Evolutionary conservation across 2,329 filamentous ascomycete species (phyloP).

Genomic region (Colletotrichum sp.): DNA sequence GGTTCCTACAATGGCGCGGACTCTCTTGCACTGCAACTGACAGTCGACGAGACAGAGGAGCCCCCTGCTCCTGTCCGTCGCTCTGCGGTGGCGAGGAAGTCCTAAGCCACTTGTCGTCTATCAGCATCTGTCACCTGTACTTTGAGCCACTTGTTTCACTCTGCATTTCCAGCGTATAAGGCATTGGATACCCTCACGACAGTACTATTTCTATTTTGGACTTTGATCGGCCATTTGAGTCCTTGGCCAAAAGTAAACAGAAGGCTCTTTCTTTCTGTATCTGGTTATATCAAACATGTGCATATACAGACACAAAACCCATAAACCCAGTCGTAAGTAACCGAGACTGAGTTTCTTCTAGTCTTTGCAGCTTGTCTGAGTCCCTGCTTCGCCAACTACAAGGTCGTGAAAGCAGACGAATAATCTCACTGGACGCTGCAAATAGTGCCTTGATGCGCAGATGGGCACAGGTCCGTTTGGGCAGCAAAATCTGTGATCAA

Average conservation of each 20-base stretch:
- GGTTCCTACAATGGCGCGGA: constrained; percentile 4
- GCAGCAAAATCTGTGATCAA: neutral
- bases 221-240: neutral
- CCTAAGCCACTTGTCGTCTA: neutral
- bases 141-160: neutral
- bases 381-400: neutral
- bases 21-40: constrained; percentile 12
- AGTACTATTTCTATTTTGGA: neutral
- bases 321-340: neutral
- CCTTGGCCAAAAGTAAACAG: neutral
- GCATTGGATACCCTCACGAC: neutral
- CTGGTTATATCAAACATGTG: neutral
- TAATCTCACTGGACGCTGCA: neutral
- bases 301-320: neutral
- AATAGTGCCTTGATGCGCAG: neutral
- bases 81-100: neutral
- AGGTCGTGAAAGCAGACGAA: neutral
- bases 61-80: neutral
- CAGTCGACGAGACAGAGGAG: constrained; percentile 3
- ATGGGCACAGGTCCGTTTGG: neutral
- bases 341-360: fast-evolving
- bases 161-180: neutral
- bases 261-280: neutral
- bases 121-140: neutral
- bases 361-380: fast-evolving